Percentiles rank a stretch among this genome's conserved stretches.
These are phyloP conservation scores for Podila epicladia DNA, from an alignment of 192 early-diverging fungal species.

Conservation along the genomic window DNA sequence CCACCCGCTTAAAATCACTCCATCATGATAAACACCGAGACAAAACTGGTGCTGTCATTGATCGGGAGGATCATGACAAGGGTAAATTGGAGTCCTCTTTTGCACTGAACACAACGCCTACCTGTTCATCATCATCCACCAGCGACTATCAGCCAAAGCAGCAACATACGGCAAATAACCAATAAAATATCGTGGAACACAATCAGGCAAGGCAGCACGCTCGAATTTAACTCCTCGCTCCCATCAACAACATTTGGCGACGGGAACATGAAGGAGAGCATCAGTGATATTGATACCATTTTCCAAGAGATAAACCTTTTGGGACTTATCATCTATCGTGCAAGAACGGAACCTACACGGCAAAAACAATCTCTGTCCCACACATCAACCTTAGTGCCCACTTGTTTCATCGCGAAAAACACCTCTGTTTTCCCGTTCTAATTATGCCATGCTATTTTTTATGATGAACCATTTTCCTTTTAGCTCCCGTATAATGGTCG, in stretches of 20 bases:
- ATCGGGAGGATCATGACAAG: constrained; percentile 43
- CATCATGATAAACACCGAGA: constrained; percentile 38
- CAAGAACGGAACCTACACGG: too few relatives aligned
- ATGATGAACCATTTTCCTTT: neutral
- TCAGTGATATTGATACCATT: too few relatives aligned
- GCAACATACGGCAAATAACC: too few relatives aligned
- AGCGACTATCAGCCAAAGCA: neutral
- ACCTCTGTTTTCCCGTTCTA: neutral
- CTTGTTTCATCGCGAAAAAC: constrained; percentile 1
- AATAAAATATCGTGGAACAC: too few relatives aligned
- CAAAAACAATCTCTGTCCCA: too few relatives aligned
- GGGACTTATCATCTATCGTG: too few relatives aligned
- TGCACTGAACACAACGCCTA: neutral
- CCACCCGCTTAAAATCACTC: neutral
- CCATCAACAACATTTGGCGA: too few relatives aligned
- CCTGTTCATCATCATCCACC: neutral
- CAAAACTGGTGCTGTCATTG: constrained; percentile 40
- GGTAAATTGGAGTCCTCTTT: constrained; percentile 11
- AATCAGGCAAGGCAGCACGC: too few relatives aligned
- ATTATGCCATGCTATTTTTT: neutral
- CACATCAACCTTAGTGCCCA: too few relatives aligned
- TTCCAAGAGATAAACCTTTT: too few relatives aligned
- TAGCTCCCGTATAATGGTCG: constrained; percentile 49
- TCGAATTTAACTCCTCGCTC: too few relatives aligned
- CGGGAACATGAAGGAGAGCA: too few relatives aligned